A percentile compares a stretch with the other conserved stretches of the same genome.
Evolutionary conservation across 2,329 filamentous ascomycete species (phyloP).

Genomic region (Phyllosticta citrichinensis): DNA sequence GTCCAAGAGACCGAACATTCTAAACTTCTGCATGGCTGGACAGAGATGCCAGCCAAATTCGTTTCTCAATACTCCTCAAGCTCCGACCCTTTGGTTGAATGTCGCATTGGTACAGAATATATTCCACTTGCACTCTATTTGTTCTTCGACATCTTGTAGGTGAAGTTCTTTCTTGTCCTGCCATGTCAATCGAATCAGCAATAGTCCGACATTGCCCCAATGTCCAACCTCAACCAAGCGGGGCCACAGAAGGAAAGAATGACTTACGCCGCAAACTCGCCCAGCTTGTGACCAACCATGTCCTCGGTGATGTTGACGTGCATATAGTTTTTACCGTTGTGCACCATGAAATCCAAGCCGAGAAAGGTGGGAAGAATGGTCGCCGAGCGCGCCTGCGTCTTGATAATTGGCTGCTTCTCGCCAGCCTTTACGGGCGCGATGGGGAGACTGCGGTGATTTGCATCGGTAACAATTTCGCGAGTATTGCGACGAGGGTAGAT

Average conservation of each 20-base stretch:
- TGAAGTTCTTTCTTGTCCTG: slow-evolving; percentile 59
- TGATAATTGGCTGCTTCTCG: slow-evolving; percentile 60
- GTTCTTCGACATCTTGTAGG: slow-evolving; percentile 63
- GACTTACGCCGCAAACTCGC: slow-evolving; percentile 80
- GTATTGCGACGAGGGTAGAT: not conserved
- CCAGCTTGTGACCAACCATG: slow-evolving; percentile 93
- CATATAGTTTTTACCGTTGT: slow-evolving; percentile 82
- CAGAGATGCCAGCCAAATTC: not conserved
- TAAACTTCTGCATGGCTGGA: not conserved
- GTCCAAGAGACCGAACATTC: not conserved
- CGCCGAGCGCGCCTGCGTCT: slow-evolving; percentile 76
- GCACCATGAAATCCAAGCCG: slow-evolving; percentile 76
- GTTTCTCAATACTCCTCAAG: not conserved
- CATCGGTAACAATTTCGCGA: not conserved
- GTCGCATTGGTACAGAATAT: not conserved
- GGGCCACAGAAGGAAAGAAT: not conserved
- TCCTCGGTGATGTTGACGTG: slow-evolving; percentile 82
- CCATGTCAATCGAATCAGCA: slow-evolving; percentile 11
- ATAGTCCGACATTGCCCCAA: not conserved
- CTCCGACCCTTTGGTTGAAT: not conserved
- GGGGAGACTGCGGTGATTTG: slow-evolving; percentile 43
- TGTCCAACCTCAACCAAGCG: not conserved
- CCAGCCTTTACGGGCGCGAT: slow-evolving; percentile 52
- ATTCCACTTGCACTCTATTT: slow-evolving; percentile 37
- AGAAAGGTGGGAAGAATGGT: slow-evolving; percentile 91